These are phyloP conservation scores for Torrubiella hemipterigena DNA, from an alignment of 2,329 filamentous ascomycete species.

Conservation along the genomic window DNA sequence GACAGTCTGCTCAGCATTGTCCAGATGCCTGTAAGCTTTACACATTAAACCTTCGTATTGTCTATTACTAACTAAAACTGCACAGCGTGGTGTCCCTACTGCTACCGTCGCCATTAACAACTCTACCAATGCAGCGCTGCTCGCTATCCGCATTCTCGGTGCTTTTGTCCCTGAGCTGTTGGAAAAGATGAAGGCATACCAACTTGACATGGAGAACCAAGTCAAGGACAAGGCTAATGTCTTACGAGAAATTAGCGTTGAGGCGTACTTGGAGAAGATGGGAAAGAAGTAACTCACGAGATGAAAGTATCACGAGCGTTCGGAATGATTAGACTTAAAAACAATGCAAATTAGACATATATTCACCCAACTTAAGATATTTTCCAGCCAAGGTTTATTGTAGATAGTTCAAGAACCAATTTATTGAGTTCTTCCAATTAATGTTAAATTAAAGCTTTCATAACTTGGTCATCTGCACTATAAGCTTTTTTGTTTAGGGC, in stretches of 20 bases:
- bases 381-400: too few relatives aligned
- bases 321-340: too few relatives aligned
- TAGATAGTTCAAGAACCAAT: too few relatives aligned
- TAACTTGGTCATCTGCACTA: too few relatives aligned
- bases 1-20: constrained; percentile 64
- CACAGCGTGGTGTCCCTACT: constrained; percentile 50
- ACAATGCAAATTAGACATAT: too few relatives aligned
- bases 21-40: constrained; percentile 67
- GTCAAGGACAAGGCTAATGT: constrained; percentile 50
- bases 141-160: constrained; percentile 59
- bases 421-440: too few relatives aligned
- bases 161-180: constrained; percentile 42
- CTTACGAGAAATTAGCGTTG: constrained; percentile 43
- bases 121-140: constrained; percentile 61
- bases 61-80: constrained; percentile 18
- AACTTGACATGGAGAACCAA: constrained; percentile 48
- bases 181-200: constrained; percentile 47
- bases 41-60: constrained; percentile 19
- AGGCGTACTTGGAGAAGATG: constrained; percentile 37
- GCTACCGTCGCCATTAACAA: constrained; percentile 74
- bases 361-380: too few relatives aligned
- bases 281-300: too few relatives aligned
- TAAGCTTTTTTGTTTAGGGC: too few relatives aligned
- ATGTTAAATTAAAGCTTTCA: too few relatives aligned
- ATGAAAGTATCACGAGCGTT: too few relatives aligned